These are phyloP conservation scores for Leccinum disarticulatum DNA, from an alignment of 768 basidiomycete species.

Conservation along the genomic window DNA sequence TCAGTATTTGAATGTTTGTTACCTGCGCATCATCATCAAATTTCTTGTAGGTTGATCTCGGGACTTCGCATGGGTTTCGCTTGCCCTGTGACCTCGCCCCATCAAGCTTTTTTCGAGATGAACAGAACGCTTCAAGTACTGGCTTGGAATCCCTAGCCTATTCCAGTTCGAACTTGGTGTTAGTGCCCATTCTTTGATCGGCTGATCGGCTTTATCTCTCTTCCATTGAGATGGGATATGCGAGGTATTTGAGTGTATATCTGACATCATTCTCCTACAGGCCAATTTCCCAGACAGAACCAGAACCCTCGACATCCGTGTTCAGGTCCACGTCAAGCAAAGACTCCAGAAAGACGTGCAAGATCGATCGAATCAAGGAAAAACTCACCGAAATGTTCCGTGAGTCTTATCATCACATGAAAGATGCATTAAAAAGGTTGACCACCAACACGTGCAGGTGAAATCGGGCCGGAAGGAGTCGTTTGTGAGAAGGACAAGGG, in stretches of 20 bases:
- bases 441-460: neutral
- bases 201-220: neutral
- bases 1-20: neutral
- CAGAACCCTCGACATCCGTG: too few species aligned
- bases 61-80: neutral
- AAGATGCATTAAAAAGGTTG: neutral
- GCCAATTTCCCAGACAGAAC: too few species aligned
- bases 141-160: neutral
- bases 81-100: neutral
- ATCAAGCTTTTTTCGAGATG: neutral
- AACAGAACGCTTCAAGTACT: neutral
- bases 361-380: neutral
- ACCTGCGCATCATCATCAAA: neutral
- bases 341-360: neutral
- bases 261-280: too few species aligned
- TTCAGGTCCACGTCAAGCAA: too few species aligned
- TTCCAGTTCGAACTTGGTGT: neutral
- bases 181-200: neutral
- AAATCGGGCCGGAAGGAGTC: neutral
- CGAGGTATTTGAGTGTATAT: too few species aligned
- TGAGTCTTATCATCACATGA: neutral
- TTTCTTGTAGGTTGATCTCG: neutral
- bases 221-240: neutral
- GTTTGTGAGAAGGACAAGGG: neutral
- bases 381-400: neutral